Percentiles rank a stretch among this genome's conserved stretches.
Conservation (phyloP, 2,329 filamentous ascomycete species). For the Colletotrichum sp. region DNA sequence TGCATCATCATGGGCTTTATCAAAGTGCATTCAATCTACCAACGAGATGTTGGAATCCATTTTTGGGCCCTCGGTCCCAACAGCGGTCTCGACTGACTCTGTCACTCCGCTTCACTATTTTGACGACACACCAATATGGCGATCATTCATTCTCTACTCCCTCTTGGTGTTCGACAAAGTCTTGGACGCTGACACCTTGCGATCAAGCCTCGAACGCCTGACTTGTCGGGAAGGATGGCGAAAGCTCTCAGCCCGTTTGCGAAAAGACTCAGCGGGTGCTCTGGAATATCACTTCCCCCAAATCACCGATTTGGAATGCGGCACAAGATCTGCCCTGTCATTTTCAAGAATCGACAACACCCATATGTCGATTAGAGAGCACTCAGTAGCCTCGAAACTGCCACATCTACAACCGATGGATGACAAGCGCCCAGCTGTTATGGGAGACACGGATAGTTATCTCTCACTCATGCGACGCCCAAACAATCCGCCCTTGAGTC, state of each 20-base stretch:
- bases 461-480: not conserved
- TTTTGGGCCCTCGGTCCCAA: not conserved
- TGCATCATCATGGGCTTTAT: not conserved
- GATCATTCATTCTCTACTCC: not conserved
- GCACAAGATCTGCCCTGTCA: not conserved
- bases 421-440: not conserved
- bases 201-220: not conserved
- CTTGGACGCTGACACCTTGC: not conserved
- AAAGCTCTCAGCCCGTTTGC: not conserved
- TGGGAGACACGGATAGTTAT: not conserved
- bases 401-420: not conserved
- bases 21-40: not conserved
- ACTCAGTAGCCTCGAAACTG: not conserved
- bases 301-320: not conserved
- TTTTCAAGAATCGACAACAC: not conserved
- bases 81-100: not conserved
- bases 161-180: not conserved
- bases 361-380: not conserved
- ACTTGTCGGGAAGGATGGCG: not conserved
- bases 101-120: not conserved
- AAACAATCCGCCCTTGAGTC: not conserved
- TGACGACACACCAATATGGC: not conserved
- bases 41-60: not conserved
- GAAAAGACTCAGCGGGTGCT: not conserved
- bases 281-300: not conserved